Percentiles rank a stretch among this genome's conserved stretches.
phyloP scores from a whole-genome alignment of 2,329 filamentous ascomycete genomes.

The Myriosclerotinia curreyana region DNA sequence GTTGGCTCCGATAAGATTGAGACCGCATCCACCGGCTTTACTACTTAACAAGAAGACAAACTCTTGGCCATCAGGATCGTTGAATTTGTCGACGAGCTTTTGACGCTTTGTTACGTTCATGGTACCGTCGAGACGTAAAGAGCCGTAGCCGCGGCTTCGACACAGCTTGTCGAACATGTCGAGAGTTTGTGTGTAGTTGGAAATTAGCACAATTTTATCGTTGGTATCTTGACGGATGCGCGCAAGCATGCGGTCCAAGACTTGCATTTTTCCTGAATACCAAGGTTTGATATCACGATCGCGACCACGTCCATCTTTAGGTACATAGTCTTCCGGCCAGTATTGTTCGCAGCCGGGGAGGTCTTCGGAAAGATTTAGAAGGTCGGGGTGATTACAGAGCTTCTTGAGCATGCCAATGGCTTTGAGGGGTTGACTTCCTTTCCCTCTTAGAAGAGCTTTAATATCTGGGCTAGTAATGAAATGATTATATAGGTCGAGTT shows the following conservation, averaged over 20 bases:
- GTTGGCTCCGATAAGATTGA: slow-evolving; percentile 94
- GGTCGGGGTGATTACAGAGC: slow-evolving; percentile 94
- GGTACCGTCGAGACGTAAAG: slow-evolving; percentile 85
- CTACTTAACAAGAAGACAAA: slow-evolving; percentile 96
- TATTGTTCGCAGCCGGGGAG: slow-evolving; percentile 80
- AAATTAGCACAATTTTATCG: slow-evolving; percentile 98
- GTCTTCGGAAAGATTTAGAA: slow-evolving; percentile 78
- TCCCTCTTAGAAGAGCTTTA: slow-evolving; percentile 83
- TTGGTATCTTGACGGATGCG: slow-evolving; percentile 94
- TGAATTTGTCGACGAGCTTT: slow-evolving; percentile 97
- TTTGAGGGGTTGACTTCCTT: slow-evolving; percentile 93
- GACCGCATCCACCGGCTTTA: slow-evolving; percentile 93
- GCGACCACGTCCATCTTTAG: slow-evolving; percentile 80
- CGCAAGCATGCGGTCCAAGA: slow-evolving; percentile 96
- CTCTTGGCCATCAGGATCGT: slow-evolving; percentile 83
- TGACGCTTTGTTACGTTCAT: slow-evolving; percentile 98
- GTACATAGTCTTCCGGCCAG: slow-evolving; percentile 83
- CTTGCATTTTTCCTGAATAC: slow-evolving; percentile 98
- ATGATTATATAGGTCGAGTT: slow-evolving; percentile 90
- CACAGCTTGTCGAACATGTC: slow-evolving; percentile 93
- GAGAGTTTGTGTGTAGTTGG: slow-evolving; percentile 95
- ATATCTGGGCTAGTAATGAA: slow-evolving; percentile 97
- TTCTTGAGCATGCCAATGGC: slow-evolving; percentile 97
- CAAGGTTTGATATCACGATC: slow-evolving; percentile 90
- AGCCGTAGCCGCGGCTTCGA: slow-evolving; percentile 78